Percentiles rank a stretch among this genome's conserved stretches.
Conservation (phyloP, 1,284 basidiomycete genomes). For the Pseudozyma sp. region DNA sequence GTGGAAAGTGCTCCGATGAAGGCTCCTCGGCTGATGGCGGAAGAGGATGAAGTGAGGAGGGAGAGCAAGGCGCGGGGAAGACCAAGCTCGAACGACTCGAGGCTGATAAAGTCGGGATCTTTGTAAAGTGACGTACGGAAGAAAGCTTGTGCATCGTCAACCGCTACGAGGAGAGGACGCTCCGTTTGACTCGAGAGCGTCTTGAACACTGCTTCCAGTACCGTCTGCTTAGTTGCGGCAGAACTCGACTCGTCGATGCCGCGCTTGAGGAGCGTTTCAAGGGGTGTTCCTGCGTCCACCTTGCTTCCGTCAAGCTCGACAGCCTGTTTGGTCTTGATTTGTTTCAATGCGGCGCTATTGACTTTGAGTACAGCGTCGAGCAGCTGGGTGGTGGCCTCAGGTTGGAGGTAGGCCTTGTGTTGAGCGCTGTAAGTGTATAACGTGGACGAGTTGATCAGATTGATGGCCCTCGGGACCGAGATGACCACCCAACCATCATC, state of each 20-base stretch:
- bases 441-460: conserved; percentile 82
- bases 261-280: conserved; percentile 42
- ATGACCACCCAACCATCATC: conserved; percentile 83
- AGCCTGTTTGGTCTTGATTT: conserved; percentile 27
- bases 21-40: conserved; percentile 29
- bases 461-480: conserved; percentile 85
- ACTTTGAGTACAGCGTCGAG: conserved; percentile 66
- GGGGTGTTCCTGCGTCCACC: conserved; percentile 33
- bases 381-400: conserved; percentile 70
- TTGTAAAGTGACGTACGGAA: conserved; percentile 81
- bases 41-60: conserved; percentile 31
- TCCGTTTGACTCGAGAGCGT: conserved; percentile 78
- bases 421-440: conserved; percentile 80
- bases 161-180: conserved; percentile 80
- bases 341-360: conserved; percentile 62
- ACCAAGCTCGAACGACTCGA: conserved; percentile 84
- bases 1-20: conserved; percentile 53
- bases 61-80: conserved; percentile 74
- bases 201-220: conserved; percentile 77
- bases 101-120: conserved; percentile 79
- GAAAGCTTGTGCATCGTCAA: conserved; percentile 87
- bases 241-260: conserved; percentile 25
- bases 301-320: conserved; percentile 34
- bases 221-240: conserved; percentile 70
- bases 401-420: conserved; percentile 83